Evolutionary conservation across 306 rosid genomes (phyloP), one percentile per base, ranked within the genome.

Genomic region (Quercus engelmannii): DNA sequence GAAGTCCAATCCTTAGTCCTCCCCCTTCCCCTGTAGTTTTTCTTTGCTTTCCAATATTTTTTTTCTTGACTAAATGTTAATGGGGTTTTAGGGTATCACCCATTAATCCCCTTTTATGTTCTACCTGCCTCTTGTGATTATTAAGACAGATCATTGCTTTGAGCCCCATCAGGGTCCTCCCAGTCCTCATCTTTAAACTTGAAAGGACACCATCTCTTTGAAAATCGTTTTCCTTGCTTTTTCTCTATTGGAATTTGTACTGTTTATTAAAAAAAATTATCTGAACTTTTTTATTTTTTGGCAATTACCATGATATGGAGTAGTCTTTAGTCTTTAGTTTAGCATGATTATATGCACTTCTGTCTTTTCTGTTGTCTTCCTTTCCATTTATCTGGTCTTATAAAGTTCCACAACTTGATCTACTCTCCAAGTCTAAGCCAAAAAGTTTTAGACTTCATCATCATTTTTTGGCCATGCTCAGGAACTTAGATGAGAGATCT

Each of bases 401-500:
- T 2, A 55, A 83, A 76, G 62, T 43, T 19, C 57, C 49, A 55
- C 17, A 18, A 12, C 62, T 65, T 49, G 75, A 63, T 78, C 82
- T 55, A 56, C 75, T 63, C 49, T 55, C 65, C 56, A 19, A 52
- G 38, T 71, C 63, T 8, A 18, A 23, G 12, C 59, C 79, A 17
- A 38, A 21, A 58, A 59, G 15, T 49, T 49, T 49, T 11, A 49
- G 54, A 3, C 17, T 49, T 49, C 23, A 71, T 65, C 74, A 78
- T 63, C 55, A 74, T 33, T 74, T 46, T 41, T 76, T 71, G 75
- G 78, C 55, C 78, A 83, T 85, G 89, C 76, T 12, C 76, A 90
- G 94, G 92, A 88, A 83, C 67, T 78, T 88, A 79, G 92, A 88
- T 31, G 92, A 86, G 59, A 82, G 86, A 68, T 83, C 87, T 10